Evolutionary conservation across 345 rosid species (phyloP).

Genomic region (Eucalyptus cloeziana): DNA sequence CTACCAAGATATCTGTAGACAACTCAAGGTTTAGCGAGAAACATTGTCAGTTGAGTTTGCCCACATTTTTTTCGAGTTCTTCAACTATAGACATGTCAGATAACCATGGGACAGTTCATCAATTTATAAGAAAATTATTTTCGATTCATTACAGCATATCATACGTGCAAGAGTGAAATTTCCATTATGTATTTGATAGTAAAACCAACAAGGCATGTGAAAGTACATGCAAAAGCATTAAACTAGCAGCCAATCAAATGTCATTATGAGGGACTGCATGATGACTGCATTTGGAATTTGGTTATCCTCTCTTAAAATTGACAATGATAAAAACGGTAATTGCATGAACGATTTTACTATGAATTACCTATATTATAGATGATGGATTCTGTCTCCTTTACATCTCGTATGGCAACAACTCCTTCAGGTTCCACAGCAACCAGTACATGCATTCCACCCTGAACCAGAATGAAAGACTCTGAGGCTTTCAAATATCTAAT

Average conservation of each 20-base stretch:
- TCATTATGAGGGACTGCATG: not conserved
- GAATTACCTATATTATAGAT: conserved; percentile 68
- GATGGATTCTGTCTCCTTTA: conserved; percentile 36
- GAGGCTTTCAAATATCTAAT: not conserved
- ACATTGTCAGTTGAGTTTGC: not conserved
- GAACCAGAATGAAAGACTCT: not conserved
- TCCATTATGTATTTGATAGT: not conserved
- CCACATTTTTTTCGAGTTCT: not conserved
- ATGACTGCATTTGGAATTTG: not conserved
- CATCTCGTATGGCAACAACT: conserved; percentile 53
- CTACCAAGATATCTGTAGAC: not conserved
- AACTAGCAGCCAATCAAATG: not conserved
- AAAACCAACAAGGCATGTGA: not conserved
- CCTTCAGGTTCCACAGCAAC: conserved; percentile 81
- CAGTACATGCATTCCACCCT: conserved; percentile 43
- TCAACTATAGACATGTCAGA: not conserved
- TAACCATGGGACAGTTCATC: not conserved
- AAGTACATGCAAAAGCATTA: not conserved
- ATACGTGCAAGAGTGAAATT: not conserved
- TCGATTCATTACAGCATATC: not conserved
- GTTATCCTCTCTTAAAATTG: too few relatives aligned
- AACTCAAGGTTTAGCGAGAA: not conserved
- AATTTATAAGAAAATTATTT: not conserved
- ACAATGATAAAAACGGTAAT: not conserved
- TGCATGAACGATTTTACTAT: not conserved